Percentiles rank a stretch among this genome's conserved stretches.
Conservation (phyloP, 1,139 yeast genomes). For the Petasospora rhodanensis region DNA sequence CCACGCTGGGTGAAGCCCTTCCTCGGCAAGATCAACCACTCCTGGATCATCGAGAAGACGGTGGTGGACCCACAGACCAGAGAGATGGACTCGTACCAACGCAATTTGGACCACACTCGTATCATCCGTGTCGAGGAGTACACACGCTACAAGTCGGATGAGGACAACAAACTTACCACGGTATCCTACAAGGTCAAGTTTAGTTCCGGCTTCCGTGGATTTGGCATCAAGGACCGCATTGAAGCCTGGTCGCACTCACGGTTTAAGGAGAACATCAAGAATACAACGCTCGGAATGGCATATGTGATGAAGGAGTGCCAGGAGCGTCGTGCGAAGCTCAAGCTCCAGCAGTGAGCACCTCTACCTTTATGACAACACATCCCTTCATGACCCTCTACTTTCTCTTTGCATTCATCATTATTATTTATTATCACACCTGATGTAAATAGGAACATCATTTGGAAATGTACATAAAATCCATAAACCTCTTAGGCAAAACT, state of each 20-base stretch:
- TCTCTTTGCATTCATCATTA: no score
- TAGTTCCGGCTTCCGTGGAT: conserved; percentile 57
- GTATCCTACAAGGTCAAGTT: conserved; percentile 60
- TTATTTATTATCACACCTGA: no score
- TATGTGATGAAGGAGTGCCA: conserved; percentile 66
- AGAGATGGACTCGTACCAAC: conserved; percentile 65
- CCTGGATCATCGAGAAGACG: conserved; percentile 83
- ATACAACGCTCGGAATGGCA: conserved; percentile 69
- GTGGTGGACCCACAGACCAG: conserved; percentile 60
- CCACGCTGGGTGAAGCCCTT: conserved; percentile 80
- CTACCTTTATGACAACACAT: not conserved
- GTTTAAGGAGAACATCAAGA: conserved; percentile 63
- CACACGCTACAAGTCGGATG: conserved; percentile 44
- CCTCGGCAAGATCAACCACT: conserved; percentile 64
- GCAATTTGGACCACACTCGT: conserved; percentile 82
- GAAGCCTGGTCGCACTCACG: conserved; percentile 78
- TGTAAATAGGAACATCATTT: no score
- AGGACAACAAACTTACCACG: conserved; percentile 31
- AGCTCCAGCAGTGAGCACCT: conserved; percentile 1
- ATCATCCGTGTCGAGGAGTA: conserved; percentile 78
- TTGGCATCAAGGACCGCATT: conserved; percentile 66
- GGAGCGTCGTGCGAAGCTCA: conserved; percentile 25
- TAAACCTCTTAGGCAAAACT: conserved; percentile 49
- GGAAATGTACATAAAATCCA: no score
- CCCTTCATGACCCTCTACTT: not conserved